These are phyloP conservation scores for Pyropia yezoensis DNA, from an alignment of 23 red algal genomes.

Conservation along the genomic window DNA sequence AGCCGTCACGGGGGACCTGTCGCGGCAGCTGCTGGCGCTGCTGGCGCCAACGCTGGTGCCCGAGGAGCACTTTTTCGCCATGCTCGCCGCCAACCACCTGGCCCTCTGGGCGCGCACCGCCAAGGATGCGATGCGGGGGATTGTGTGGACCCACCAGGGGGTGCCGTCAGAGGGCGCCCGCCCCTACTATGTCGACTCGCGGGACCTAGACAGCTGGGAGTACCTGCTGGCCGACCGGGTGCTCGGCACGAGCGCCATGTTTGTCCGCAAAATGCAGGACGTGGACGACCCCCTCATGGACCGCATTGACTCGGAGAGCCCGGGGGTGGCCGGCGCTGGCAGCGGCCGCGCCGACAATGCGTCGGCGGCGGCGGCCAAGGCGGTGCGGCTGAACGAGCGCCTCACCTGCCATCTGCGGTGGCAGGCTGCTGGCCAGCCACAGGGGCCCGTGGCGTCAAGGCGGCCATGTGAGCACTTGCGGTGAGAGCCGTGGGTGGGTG, in stretches of 20 bases:
- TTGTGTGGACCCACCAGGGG: slow-evolving; percentile 1
- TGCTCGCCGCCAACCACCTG: slow-evolving; percentile 10
- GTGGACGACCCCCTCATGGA: slow-evolving; percentile 7
- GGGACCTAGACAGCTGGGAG: neutral
- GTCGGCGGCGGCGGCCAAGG: too few relatives aligned
- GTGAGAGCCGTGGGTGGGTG: too few relatives aligned
- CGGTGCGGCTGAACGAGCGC: too few relatives aligned
- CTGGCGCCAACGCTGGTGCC: slow-evolving; percentile 1
- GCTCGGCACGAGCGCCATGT: neutral
- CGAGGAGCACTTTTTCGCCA: slow-evolving; percentile 17
- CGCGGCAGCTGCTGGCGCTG: neutral
- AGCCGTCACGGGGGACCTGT: neutral
- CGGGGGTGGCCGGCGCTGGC: too few relatives aligned
- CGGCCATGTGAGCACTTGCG: too few relatives aligned
- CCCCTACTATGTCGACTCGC: neutral
- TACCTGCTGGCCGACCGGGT: neutral
- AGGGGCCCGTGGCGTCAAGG: too few relatives aligned
- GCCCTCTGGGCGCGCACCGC: neutral
- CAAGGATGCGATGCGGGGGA: slow-evolving; percentile 1
- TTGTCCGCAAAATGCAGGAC: slow-evolving; percentile 6
- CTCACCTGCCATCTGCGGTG: too few relatives aligned
- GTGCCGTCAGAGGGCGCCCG: neutral
- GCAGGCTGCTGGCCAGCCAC: too few relatives aligned
- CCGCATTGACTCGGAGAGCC: slow-evolving; percentile 2
- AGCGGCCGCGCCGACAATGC: too few relatives aligned